phyloP scores from a whole-genome alignment of 805 yeast species.

The Candida ipomoeae region DNA sequence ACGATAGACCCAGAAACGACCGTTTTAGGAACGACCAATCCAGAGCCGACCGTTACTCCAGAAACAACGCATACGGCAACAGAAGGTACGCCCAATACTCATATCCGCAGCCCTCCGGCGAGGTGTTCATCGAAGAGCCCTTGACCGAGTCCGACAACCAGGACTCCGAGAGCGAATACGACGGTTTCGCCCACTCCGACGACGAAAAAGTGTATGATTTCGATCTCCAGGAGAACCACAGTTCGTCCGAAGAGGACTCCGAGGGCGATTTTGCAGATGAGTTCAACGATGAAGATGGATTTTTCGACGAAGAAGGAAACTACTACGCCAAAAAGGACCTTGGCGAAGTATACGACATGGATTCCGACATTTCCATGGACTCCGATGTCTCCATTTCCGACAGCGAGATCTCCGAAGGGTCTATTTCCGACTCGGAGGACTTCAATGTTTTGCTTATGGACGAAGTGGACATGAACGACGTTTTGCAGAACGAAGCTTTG shows the following conservation, averaged over 20 bases:
- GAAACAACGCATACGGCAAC: slow-evolving; percentile 4
- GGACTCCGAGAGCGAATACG: slow-evolving; percentile 21
- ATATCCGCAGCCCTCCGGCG: slow-evolving; percentile 32
- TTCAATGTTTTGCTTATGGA: slow-evolving; percentile 20
- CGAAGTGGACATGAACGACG: slow-evolving; percentile 36
- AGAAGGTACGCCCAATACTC: slow-evolving; percentile 31
- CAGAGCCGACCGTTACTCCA: neutral
- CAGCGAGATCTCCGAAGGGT: no score
- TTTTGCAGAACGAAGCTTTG: slow-evolving; percentile 32
- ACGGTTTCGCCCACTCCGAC: slow-evolving; percentile 20
- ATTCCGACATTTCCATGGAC: slow-evolving; percentile 5
- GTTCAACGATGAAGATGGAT: neutral
- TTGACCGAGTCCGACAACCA: slow-evolving; percentile 30
- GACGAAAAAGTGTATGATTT: slow-evolving; percentile 28
- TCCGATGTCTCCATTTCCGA: no score
- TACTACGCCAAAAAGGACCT: neutral
- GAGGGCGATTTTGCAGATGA: neutral
- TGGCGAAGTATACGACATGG: slow-evolving; percentile 15
- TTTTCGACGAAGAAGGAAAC: neutral
- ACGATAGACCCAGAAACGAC: slow-evolving; percentile 1
- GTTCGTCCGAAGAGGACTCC: no score
- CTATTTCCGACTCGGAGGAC: slow-evolving; percentile 20
- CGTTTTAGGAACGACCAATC: no score
- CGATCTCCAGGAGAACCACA: slow-evolving; percentile 20
- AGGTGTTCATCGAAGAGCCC: slow-evolving; percentile 43